Conservation (phyloP, 2,329 filamentous ascomycete species). For the Coniosporium tulheliwenetii region DNA sequence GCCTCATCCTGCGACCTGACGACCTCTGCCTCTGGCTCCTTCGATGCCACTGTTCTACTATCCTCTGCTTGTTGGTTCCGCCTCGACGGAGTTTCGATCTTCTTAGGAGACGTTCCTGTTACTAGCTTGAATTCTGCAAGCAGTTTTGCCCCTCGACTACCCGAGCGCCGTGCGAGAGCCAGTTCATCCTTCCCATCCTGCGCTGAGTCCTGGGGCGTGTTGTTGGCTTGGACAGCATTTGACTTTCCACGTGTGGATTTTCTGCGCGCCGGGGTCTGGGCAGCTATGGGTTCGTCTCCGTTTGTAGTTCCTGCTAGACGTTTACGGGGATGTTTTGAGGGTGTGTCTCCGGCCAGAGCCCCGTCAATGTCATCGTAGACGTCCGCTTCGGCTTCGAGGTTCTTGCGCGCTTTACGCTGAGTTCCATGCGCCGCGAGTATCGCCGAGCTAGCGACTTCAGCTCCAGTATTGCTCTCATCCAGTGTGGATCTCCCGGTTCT, state of each 20-base stretch:
- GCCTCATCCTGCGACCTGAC: background rate
- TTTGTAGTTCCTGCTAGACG: background rate
- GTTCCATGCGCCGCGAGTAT: slow-evolving; percentile 2
- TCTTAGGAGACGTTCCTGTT: too few species aligned
- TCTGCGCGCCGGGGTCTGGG: background rate
- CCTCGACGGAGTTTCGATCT: too few species aligned
- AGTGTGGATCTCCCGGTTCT: slow-evolving; percentile 1
- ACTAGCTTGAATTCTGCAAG: background rate
- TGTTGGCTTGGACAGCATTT: background rate
- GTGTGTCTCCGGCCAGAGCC: slow-evolving; percentile 11
- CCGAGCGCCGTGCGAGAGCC: background rate
- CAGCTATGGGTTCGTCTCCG: slow-evolving; percentile 1
- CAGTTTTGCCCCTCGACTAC: background rate
- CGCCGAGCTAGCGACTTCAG: background rate
- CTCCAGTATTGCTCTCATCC: slow-evolving; percentile 1
- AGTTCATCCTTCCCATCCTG: background rate
- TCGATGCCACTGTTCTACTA: too few species aligned
- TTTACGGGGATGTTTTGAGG: slow-evolving; percentile 2
- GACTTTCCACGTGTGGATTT: background rate
- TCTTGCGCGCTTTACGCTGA: slow-evolving; percentile 3
- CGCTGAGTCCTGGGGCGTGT: background rate
- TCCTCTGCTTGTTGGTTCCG: too few species aligned
- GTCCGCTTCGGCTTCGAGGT: slow-evolving; percentile 11
- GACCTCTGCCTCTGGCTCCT: background rate
- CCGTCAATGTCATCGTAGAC: slow-evolving; percentile 29